A percentile compares a stretch with the other conserved stretches of the same genome.
These are phyloP conservation scores for Xylaria sp. DNA, from an alignment of 2,329 filamentous ascomycete genomes.

Conservation along the genomic window DNA sequence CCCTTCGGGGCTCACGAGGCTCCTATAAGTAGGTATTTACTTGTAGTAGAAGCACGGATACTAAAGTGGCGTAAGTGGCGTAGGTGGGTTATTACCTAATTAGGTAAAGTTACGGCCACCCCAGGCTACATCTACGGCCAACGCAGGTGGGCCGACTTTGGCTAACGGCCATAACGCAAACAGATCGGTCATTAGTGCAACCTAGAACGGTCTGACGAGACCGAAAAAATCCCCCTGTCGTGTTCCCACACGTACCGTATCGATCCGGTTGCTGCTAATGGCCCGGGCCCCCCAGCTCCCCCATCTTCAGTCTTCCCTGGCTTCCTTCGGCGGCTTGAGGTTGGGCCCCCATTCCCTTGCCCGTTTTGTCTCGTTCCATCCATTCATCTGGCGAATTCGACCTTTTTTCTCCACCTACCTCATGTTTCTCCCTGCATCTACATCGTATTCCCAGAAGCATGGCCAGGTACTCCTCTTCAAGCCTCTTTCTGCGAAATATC, in stretches of 20 bases:
- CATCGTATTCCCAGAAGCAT: constrained; percentile 19
- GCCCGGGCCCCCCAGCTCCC: constrained; percentile 3
- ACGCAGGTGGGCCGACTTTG: no score
- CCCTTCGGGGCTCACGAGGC: no score
- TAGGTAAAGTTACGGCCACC: no score
- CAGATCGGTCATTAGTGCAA: background rate
- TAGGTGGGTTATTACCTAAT: no score
- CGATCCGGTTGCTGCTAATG: constrained; percentile 4
- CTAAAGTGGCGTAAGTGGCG: no score
- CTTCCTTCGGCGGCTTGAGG: background rate
- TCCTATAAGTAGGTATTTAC: no score
- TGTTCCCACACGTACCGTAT: constrained; percentile 4
- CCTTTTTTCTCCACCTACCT: constrained; percentile 23
- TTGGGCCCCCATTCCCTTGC: constrained; percentile 8
- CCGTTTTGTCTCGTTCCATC: constrained; percentile 9
- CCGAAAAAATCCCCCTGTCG: constrained; percentile 2
- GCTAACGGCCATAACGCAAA: background rate
- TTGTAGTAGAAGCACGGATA: no score
- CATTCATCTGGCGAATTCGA: constrained; percentile 4
- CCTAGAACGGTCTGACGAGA: constrained; percentile 14
- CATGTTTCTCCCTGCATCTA: constrained; percentile 25
- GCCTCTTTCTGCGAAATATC: constrained; percentile 22
- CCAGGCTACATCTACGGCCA: no score
- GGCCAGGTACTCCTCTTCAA: constrained; percentile 14
- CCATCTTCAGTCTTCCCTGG: background rate